Conservation (phyloP, 2,329 filamentous ascomycete species). For the Curvularia sp. region DNA sequence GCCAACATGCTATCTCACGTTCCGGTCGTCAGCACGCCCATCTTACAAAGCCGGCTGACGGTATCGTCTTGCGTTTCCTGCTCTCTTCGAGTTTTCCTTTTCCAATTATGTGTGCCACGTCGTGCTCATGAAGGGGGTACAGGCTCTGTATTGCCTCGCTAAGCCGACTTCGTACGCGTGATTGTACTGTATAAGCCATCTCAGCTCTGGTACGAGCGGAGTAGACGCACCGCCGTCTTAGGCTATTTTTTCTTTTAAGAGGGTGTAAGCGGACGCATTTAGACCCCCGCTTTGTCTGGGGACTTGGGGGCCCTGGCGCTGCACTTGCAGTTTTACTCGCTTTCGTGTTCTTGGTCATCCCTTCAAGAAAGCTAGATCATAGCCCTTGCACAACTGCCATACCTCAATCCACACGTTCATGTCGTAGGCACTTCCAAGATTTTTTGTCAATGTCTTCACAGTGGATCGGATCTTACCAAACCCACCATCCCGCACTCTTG, state of each 20-base stretch:
- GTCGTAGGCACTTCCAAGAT: neutral
- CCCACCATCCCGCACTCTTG: neutral
- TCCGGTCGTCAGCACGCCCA: neutral
- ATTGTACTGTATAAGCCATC: neutral
- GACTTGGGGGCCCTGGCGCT: neutral
- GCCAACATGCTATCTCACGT: neutral
- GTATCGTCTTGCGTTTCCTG: neutral
- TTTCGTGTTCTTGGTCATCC: conserved; percentile 1
- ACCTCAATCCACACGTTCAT: neutral
- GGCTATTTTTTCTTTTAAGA: neutral
- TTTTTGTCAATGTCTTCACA: neutral
- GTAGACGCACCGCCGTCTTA: neutral
- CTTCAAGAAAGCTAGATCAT: neutral
- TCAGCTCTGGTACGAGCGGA: neutral
- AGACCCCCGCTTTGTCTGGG: neutral
- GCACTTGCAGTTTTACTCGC: neutral
- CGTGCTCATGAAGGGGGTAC: neutral
- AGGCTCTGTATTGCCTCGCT: conserved; percentile 4
- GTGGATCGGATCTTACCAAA: neutral
- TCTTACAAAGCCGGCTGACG: neutral
- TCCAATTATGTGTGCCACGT: conserved; percentile 2
- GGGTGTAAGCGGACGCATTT: neutral
- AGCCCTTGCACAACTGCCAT: conserved; percentile 1
- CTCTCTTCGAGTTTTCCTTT: conserved; percentile 1
- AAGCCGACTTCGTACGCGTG: conserved; percentile 7